A percentile compares a stretch with the other conserved stretches of the same genome.
phyloP scores from a whole-genome alignment of 768 basidiomycete species.

The Clathrus columnatus region DNA sequence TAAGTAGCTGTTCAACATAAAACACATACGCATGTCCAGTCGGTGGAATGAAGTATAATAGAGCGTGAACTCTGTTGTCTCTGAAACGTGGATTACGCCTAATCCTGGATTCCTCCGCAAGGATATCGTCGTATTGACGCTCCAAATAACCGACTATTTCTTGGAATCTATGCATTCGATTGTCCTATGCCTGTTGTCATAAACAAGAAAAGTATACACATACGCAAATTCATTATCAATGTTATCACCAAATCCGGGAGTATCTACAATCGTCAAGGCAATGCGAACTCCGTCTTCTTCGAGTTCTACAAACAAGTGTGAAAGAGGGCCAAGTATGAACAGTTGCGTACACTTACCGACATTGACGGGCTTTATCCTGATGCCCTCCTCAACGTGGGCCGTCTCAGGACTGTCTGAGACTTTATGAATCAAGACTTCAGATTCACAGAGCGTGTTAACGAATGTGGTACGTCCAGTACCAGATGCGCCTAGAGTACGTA shows the following conservation, averaged over 20 bases:
- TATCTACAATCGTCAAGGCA: constrained; percentile 95
- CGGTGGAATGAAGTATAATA: constrained; percentile 97
- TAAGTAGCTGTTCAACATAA: not conserved
- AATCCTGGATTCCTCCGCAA: constrained; percentile 97
- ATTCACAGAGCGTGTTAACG: constrained; percentile 98
- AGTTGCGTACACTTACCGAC: constrained; percentile 54
- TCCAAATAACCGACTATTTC: constrained; percentile 96
- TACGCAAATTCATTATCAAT: constrained; percentile 99
- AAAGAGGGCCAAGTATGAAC: not conserved
- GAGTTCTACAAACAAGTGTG: constrained; percentile 52
- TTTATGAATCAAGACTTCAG: constrained; percentile 84
- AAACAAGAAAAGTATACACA: constrained; percentile 25
- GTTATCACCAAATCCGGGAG: constrained; percentile 97
- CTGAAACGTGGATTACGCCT: constrained; percentile 99
- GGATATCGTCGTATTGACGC: constrained; percentile 97
- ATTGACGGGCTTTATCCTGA: constrained; percentile 89
- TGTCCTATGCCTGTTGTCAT: constrained; percentile 1
- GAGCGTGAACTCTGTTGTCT: constrained; percentile 93
- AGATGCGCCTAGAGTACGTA: constrained; percentile 65
- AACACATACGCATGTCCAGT: constrained; percentile 87
- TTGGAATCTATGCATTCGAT: constrained; percentile 58
- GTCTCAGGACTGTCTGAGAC: constrained; percentile 72
- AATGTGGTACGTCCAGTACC: constrained; percentile 97
- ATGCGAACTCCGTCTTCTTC: constrained; percentile 99
- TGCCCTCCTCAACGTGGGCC: constrained; percentile 91